Conservation (phyloP, 441 rosid species). For the Erysimum pusillum region DNA sequence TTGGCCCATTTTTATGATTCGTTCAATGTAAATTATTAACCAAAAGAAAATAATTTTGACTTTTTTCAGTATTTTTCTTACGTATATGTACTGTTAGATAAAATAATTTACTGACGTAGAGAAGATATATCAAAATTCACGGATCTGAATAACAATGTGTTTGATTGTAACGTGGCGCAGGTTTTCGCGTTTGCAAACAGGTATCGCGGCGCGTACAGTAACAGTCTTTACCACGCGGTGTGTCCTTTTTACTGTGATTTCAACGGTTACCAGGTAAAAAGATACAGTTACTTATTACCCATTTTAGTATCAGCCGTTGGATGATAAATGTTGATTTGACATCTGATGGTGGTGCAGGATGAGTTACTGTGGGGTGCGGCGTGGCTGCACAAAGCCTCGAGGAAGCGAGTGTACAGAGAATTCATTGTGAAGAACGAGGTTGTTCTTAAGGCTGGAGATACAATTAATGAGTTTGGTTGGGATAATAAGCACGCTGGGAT, state of each 20-base stretch:
- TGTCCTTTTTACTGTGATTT: constrained; percentile 90
- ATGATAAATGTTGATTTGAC: constrained; percentile 28
- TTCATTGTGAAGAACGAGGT: constrained; percentile 74
- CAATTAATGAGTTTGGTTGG: constrained; percentile 84
- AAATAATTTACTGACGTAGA: constrained; percentile 31
- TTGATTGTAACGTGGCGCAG: constrained; percentile 49
- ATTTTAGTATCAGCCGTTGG: constrained; percentile 44
- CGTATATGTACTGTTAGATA: constrained; percentile 41
- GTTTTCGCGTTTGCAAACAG: constrained; percentile 75
- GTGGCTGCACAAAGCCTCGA: constrained; percentile 80
- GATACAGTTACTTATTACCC: not conserved
- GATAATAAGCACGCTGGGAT: constrained; percentile 84
- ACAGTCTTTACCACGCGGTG: constrained; percentile 66
- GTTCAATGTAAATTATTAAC: not conserved
- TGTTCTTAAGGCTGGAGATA: constrained; percentile 70
- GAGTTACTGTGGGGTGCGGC: constrained; percentile 83
- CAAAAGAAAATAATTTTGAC: constrained; percentile 35
- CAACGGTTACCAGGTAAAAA: constrained; percentile 73
- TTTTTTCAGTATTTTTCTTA: constrained; percentile 15
- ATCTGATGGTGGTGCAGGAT: constrained; percentile 51
- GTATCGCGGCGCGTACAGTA: constrained; percentile 78
- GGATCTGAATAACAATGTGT: constrained; percentile 28
- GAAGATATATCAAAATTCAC: constrained; percentile 34
- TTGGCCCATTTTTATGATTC: constrained; percentile 40
- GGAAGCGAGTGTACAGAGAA: constrained; percentile 68